Evolutionary conservation across 2,329 filamentous ascomycete genomes (phyloP), one percentile per base, ranked within the genome.

Genomic region (Calonectria hawksworthii): DNA sequence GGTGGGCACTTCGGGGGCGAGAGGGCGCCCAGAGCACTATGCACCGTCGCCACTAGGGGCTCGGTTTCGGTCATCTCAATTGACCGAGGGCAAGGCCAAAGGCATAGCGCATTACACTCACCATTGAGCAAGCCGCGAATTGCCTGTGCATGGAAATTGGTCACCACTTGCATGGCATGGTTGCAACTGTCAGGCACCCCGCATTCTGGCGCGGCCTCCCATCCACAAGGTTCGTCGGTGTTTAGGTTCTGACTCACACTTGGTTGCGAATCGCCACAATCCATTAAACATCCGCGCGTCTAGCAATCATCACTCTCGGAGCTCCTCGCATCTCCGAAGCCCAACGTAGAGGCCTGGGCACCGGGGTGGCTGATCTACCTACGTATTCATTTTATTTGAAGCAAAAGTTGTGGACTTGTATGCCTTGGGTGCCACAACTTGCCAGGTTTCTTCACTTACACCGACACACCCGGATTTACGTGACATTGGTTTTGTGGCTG

Each of bases 201-300:
- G 51, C 36, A 59, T 59, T 70, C 38, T 28, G 68, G 52, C 68
- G 52, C 54, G 73, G 47, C 56, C 67, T 68, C 32, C 69, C 56
- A 41, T 44, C 54, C 21, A 28, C 50, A 26, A 69, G 32, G 36
- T 51, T 51, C 36, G 30, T 14, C 28, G 13, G 26, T 32, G 52
- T 34, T 52, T 21, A 26, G 70, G 47, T 47, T 76, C 76, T 80
- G 78, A 80, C 50, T 80, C 79, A 80, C 74, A 80, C 70, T 64
- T 36, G 38, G 61, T 30, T 36, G 21, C 34, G 44, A 23, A 64
- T 78, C 75, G 74, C 79, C 79, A 78, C 76, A 69, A 65, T 72
- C 36, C 23, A 36, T 47, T 50, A 59, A 61, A 59, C 68, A 79
- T 75, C 75, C 78, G 76, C 79, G 79, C 67, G 73, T 75, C 79